phyloP scores from a whole-genome alignment of 495 filamentous ascomycete species.

The Lasiosphaeria miniovina region DNA sequence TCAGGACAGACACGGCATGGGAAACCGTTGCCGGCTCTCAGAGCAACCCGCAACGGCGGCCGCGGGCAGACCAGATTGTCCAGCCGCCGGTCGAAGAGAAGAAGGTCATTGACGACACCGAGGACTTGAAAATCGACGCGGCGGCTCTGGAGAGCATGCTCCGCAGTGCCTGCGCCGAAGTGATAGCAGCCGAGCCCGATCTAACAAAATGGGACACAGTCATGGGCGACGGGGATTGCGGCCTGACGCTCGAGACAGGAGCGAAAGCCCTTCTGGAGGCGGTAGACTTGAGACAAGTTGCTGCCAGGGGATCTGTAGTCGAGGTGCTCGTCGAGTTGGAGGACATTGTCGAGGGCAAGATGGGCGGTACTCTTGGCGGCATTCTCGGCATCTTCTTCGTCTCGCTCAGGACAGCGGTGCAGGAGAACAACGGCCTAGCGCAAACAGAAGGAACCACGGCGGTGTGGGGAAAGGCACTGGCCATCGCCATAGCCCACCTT shows the following conservation, averaged over 20 bases:
- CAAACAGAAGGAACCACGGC: conserved; percentile 25
- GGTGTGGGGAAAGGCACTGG: conserved; percentile 39
- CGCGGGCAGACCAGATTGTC: conserved; percentile 42
- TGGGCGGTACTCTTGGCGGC: conserved; percentile 60
- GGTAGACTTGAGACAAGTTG: conserved; percentile 29
- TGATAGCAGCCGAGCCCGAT: conserved; percentile 54
- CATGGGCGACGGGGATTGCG: conserved; percentile 66
- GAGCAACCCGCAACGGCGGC: conserved; percentile 24
- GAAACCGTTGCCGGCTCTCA: conserved; percentile 44
- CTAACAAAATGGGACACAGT: conserved; percentile 61
- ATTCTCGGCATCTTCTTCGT: conserved; percentile 61
- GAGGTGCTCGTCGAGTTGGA: conserved; percentile 51
- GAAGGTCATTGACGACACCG: conserved; percentile 33
- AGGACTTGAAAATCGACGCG: conserved; percentile 44
- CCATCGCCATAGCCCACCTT: conserved; percentile 42
- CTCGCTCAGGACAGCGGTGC: conserved; percentile 48
- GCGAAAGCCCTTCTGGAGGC: conserved; percentile 41
- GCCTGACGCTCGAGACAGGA: conserved; percentile 55
- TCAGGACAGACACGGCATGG: conserved; percentile 53
- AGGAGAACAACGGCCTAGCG: conserved; percentile 36
- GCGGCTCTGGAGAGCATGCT: conserved; percentile 47
- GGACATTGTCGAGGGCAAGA: conserved; percentile 55
- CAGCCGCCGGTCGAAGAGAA: conserved; percentile 32
- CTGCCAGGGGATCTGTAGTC: conserved; percentile 47
- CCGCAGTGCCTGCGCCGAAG: conserved; percentile 46